A percentile compares a stretch with the other conserved stretches of the same genome.
phyloP scores from a whole-genome alignment of 495 filamentous ascomycete genomes.

The Amniculicola lignicola region DNA sequence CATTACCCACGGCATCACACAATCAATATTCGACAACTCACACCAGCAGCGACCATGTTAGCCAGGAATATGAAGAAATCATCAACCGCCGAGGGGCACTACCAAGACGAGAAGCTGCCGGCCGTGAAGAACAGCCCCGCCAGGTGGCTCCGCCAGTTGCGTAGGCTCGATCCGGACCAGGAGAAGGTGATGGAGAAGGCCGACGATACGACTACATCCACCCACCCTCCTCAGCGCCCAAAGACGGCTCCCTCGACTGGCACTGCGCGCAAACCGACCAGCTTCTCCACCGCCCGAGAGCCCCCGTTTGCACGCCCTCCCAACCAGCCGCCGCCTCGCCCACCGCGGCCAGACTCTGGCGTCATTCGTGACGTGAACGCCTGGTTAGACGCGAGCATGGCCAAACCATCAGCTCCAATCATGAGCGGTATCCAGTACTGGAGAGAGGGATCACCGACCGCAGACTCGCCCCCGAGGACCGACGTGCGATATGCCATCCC shows the following conservation, averaged over 20 bases:
- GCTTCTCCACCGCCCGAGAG: background rate
- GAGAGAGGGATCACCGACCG: slow-evolving; percentile 6
- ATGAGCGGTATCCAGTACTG: slow-evolving; percentile 30
- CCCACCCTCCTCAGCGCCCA: background rate
- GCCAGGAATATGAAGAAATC: slow-evolving; percentile 9
- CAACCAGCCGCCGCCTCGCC: slow-evolving; percentile 19
- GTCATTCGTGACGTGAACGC: slow-evolving; percentile 30
- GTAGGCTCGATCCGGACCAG: background rate
- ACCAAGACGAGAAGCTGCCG: slow-evolving; percentile 1
- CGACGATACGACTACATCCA: background rate
- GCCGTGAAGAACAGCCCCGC: slow-evolving; percentile 15
- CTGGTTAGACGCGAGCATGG: slow-evolving; percentile 28
- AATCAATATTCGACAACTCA: slow-evolving; percentile 7
- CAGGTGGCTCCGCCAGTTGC: slow-evolving; percentile 19
- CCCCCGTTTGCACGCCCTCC: slow-evolving; percentile 1
- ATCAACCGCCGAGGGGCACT: background rate
- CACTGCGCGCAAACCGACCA: background rate
- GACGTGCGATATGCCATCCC: slow-evolving; percentile 27
- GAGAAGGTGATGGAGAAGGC: background rate
- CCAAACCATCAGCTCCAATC: slow-evolving; percentile 18
- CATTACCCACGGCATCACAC: slow-evolving; percentile 8
- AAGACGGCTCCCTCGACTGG: slow-evolving; percentile 16
- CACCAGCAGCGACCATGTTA: slow-evolving; percentile 15
- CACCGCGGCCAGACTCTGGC: slow-evolving; percentile 20
- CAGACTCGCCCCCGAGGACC: background rate